phyloP scores from a whole-genome alignment of 768 basidiomycete species.

The Lentinula sp. region DNA sequence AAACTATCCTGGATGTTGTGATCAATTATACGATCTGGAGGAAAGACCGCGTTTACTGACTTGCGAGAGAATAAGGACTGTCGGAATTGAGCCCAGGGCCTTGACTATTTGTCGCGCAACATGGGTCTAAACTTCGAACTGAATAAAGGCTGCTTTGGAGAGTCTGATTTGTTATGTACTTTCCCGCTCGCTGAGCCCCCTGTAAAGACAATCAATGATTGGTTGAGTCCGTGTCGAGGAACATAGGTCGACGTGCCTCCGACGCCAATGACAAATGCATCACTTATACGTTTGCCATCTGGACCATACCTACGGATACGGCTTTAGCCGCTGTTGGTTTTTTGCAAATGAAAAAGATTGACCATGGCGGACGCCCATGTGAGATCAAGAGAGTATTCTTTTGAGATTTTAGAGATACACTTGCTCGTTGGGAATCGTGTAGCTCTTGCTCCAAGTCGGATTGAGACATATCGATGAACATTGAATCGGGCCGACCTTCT shows the following conservation, averaged over 20 bases:
- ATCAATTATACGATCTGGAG: not conserved
- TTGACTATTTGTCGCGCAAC: constrained; percentile 80
- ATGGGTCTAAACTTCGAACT: constrained; percentile 51
- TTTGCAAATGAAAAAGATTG: constrained; percentile 1
- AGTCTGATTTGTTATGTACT: constrained; percentile 30
- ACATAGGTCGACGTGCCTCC: constrained; percentile 48
- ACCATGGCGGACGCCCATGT: constrained; percentile 87
- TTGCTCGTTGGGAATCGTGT: not conserved
- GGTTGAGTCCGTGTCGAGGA: not conserved
- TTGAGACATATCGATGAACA: not conserved
- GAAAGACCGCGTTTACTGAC: constrained; percentile 25
- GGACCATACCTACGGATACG: constrained; percentile 60
- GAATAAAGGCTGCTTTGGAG: not conserved
- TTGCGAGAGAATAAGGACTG: constrained; percentile 88
- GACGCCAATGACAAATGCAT: constrained; percentile 82
- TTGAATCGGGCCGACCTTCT: no score
- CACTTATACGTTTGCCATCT: constrained; percentile 60
- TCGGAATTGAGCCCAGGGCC: constrained; percentile 76
- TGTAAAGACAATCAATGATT: constrained; percentile 18
- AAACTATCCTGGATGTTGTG: constrained; percentile 72
- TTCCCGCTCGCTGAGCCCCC: constrained; percentile 88
- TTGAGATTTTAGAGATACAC: constrained; percentile 34
- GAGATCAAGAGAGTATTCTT: constrained; percentile 79
- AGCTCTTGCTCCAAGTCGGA: not conserved
- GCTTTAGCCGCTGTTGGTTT: not conserved